Percentiles rank a stretch among this genome's conserved stretches.
Conservation (phyloP, 2,329 filamentous ascomycete genomes). For the Botrytis hyacinthi region DNA sequence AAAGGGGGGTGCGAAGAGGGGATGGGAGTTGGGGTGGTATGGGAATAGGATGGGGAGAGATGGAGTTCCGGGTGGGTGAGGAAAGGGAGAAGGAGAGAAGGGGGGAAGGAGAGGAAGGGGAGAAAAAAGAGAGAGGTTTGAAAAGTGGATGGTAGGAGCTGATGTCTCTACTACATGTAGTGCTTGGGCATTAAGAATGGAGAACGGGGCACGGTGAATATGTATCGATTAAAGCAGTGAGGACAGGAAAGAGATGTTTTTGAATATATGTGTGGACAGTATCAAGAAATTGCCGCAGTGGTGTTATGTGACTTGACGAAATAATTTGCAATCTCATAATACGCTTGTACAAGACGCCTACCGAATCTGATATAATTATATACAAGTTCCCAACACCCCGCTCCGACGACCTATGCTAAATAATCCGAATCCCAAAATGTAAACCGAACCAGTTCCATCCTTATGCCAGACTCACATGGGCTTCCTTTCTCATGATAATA, state of each 20-base stretch:
- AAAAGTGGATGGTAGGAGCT: neutral
- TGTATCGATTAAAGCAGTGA: neutral
- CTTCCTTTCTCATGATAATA: neutral
- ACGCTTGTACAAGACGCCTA: neutral
- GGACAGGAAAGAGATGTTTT: neutral
- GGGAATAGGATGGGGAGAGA: neutral
- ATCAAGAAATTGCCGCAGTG: neutral
- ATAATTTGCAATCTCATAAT: neutral
- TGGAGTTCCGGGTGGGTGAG: neutral
- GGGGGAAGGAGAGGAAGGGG: neutral
- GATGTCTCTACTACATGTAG: neutral
- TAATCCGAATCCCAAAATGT: neutral
- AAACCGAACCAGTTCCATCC: neutral
- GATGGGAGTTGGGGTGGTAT: neutral
- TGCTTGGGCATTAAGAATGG: neutral
- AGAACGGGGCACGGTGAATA: neutral
- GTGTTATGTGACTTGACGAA: neutral
- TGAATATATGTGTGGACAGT: neutral
- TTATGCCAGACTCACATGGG: neutral
- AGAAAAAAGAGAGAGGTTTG: neutral
- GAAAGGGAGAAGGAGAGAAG: neutral
- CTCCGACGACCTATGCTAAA: slow-evolving; percentile 6
- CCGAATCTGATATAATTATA: neutral
- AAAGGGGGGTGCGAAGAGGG: neutral
- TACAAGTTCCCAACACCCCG: slow-evolving; percentile 6